Base-by-base conservation (phyloP, 2,329 filamentous ascomycete genomes). In the Aspergillus tanneri region DNA sequence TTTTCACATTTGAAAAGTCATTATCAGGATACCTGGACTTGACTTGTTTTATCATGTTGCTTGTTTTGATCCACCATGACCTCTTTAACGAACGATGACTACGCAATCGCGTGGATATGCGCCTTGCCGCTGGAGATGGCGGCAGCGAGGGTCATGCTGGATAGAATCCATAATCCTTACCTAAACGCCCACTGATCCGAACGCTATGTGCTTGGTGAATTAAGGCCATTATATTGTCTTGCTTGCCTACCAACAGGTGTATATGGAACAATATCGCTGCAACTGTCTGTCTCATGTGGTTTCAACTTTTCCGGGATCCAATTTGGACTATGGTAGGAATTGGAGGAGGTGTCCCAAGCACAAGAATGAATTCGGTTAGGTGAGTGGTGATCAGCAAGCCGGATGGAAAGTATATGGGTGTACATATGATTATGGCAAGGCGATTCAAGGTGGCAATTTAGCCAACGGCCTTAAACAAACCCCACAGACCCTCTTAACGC, bases 361-460 rank as follows among this genome's bases (percentile, higher is more conserved):
- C 38, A 6, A 35, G 6, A 1, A 30, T 38, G 4, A 47, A 56
- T 62, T 41, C 51, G 51, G 1, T 39, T 60, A 3, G 56, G 59
- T 8, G 57, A 61, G 51, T 62, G 5, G 60, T 60, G 4, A 49
- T 62, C 7, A 60, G 59, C 43, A 42, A 34, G 18, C 47, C 52
- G 3, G 35, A 16, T n/a, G 14, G 18, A 21, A 42, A 5, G 12
- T 47, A 34, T 5, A 36, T 39, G 1, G 53, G 50, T 4, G 40
- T 48, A 25, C 10, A 24, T 48, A 43, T 23, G 40, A 43, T 27
- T 43, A 43, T 16, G 46, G 46, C 8, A 49, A 49, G 18, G 21
- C 22, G 8, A 16, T 45, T 27, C 19, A 16, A 22, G 28, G 36
- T 21, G 28, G 24, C 24, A 25, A 25, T 25, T 25, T 11, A 25